Percentiles rank a stretch among this genome's conserved stretches.
phyloP scores from a whole-genome alignment of 2,329 filamentous ascomycete genomes.

The Helotiales sp. region DNA sequence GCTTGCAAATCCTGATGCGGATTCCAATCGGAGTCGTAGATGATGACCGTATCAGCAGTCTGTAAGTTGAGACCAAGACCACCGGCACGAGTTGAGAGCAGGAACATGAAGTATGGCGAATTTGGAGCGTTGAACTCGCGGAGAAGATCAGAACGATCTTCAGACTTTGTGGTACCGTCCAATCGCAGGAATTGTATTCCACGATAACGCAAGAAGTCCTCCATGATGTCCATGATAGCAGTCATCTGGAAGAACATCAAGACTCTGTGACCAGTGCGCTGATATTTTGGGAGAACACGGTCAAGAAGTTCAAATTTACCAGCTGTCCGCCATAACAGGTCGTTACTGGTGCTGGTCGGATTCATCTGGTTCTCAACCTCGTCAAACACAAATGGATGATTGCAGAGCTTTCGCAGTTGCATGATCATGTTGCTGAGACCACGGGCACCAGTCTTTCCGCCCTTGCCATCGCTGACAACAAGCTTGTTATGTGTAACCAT shows the following conservation, averaged over 20 bases:
- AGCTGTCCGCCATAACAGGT: conserved; percentile 89
- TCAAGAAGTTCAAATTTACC: conserved; percentile 98
- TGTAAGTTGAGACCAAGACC: conserved; percentile 96
- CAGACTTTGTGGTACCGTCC: conserved; percentile 95
- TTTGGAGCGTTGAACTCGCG: conserved; percentile 85
- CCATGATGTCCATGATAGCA: conserved; percentile 99
- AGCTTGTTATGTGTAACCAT: conserved; percentile 95
- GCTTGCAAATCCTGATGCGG: conserved; percentile 98
- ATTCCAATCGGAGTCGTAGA: conserved; percentile 99
- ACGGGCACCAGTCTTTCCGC: conserved; percentile 89
- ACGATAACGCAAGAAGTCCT: conserved; percentile 87
- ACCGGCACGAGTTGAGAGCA: conserved; percentile 97
- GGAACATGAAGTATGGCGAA: conserved; percentile 95
- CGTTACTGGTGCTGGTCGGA: conserved; percentile 82
- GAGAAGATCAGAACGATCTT: conserved; percentile 90
- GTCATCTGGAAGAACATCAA: conserved; percentile 99
- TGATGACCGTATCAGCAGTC: conserved; percentile 98
- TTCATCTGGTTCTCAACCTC: conserved; percentile 99
- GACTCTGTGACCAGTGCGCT: conserved; percentile 86
- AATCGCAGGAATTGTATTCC: conserved; percentile 85
- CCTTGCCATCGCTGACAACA: conserved; percentile 91
- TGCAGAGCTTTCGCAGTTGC: conserved; percentile 98
- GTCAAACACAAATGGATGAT: conserved; percentile 98
- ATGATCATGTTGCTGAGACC: conserved; percentile 99
- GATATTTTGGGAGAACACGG: conserved; percentile 89